Conservation (phyloP, 139 green algal genomes). For the Chlamydomonas asymmetrica region DNA sequence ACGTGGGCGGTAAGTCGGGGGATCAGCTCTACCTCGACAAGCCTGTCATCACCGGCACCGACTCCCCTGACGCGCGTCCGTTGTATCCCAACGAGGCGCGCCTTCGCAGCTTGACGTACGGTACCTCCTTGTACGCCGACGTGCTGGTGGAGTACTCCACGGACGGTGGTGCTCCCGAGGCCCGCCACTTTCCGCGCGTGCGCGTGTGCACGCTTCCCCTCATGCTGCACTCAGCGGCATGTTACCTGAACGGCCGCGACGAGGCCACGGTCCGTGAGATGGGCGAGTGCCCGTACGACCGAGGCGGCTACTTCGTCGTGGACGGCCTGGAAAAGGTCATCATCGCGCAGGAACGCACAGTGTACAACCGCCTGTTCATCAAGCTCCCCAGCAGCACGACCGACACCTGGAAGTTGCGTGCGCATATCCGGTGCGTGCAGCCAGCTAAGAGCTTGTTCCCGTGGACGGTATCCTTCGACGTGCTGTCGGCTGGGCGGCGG, state of each 20-base stretch:
- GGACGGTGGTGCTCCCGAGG: neutral
- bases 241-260: constrained; percentile 54
- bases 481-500: constrained; percentile 79
- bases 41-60: neutral
- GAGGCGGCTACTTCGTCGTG: constrained; percentile 92
- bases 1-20: neutral
- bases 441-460: too few species aligned
- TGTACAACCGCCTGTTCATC: neutral
- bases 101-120: neutral
- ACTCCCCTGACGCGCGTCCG: neutral
- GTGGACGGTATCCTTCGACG: constrained; percentile 40
- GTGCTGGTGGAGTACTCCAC: neutral
- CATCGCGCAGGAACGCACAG: constrained; percentile 91
- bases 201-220: constrained; percentile 60
- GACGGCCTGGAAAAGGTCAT: constrained; percentile 89
- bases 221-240: constrained; percentile 82
- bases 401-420: neutral
- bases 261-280: constrained; percentile 68
- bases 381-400: neutral
- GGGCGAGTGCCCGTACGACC: constrained; percentile 86
- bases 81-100: constrained; percentile 6
- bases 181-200: neutral
- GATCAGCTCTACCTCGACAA: neutral
- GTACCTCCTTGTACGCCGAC: neutral
- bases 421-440: constrained; percentile 7